Evolutionary conservation across 371 early-diverging fungal genomes (phyloP), one percentile per base, ranked within the genome.

Genomic region (Saksenaea oblongispora): DNA sequence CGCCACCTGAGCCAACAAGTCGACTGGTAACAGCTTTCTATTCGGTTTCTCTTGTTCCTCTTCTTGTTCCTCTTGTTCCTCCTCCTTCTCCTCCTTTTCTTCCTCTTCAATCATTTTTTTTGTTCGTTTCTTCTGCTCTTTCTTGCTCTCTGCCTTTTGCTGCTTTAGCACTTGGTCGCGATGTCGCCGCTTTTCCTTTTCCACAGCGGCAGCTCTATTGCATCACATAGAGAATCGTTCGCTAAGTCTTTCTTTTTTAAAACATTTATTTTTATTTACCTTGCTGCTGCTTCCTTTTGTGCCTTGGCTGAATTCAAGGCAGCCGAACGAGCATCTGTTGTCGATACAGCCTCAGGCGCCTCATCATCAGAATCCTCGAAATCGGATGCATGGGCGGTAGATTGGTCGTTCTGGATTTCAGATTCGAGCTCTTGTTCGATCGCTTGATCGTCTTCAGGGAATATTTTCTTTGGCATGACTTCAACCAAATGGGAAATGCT

Each of bases 331-430:
- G 80, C 72, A 37, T 64, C 68, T 2, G 72, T 61, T 18, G 75
- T 70, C 0, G 80, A 78, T 15, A 83, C 66, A 51, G 75, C 76
- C 57, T 80, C 80, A 34, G 83, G 83, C 31, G 83, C 83, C 34
- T 76, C 80, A 59, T 80, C 80, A 59, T 79, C 78, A 54, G 68
- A 64, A 14, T 68, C 67, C 10, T 66, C 61, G 37, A 56, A 31
- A 34, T 63, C 63, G 13, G 56, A 18, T 36, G 9, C 28, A 34
- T 56, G 14, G 8, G 15, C 31, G 10, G 34, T 35, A 4, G 18
- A 3, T 7, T 34, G 31, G n/a, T 15, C 34, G 15, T 13, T 15
- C 7, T 34, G 17, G 11, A 54, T 17, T 5, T 42, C 60, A 18
- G 59, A 36, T 24, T 54, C 61, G 13, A 55, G 35, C 14, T 66